Evolutionary conservation across 495 filamentous ascomycete species (phyloP).

Genomic region (Daldinia vernicosa): DNA sequence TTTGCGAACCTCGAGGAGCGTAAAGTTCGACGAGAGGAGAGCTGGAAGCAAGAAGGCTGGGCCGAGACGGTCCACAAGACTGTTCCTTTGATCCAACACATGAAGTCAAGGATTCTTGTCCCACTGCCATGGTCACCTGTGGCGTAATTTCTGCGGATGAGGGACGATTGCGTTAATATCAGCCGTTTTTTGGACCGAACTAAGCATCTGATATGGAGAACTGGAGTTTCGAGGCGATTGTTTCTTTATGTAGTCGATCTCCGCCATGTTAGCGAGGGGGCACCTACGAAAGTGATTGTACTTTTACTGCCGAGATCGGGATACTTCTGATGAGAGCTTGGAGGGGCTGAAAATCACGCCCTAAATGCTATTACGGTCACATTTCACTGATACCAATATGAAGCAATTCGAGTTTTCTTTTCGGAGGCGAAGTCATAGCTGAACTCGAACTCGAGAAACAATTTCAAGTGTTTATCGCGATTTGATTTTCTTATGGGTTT

Average conservation of each 20-base stretch:
- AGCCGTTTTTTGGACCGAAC: constrained; percentile 3
- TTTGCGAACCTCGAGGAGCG: constrained; percentile 96
- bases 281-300: constrained; percentile 23
- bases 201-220: constrained; percentile 36
- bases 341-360: constrained; percentile 9
- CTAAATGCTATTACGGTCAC: constrained; percentile 2
- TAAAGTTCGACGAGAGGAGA: constrained; percentile 89
- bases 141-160: constrained; percentile 56
- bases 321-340: constrained; percentile 2
- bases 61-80: constrained; percentile 98
- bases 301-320: constrained; percentile 25
- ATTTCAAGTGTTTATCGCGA: neutral
- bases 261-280: neutral
- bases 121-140: constrained; percentile 97
- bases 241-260: constrained; percentile 11
- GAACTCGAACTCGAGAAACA: neutral
- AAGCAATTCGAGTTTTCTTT: constrained; percentile 21
- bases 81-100: constrained; percentile 92
- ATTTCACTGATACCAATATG: constrained; percentile 28
- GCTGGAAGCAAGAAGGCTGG: constrained; percentile 95
- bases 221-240: constrained; percentile 31
- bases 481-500: neutral
- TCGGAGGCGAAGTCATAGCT: neutral
- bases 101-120: constrained; percentile 93
- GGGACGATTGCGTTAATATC: neutral